phyloP scores from a whole-genome alignment of 192 early-diverging fungal species.

The Coemansia furcata region DNA sequence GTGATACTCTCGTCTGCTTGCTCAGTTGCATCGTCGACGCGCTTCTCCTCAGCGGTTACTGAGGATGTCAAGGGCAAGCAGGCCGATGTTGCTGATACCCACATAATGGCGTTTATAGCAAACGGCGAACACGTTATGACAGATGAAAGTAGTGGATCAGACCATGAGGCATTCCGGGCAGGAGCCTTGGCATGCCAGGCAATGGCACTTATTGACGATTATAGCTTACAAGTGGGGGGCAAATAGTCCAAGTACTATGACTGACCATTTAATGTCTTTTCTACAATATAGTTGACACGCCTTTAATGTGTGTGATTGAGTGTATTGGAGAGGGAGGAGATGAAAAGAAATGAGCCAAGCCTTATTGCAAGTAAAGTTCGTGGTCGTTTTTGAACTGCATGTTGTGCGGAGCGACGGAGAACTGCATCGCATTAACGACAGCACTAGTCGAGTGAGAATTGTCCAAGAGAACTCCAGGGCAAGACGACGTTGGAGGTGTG shows the following conservation, averaged over 20 bases:
- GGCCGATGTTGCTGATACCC: background rate
- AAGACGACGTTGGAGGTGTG: slow-evolving; percentile 35
- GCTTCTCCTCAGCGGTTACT: background rate
- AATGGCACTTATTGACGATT: background rate
- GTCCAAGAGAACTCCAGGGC: slow-evolving; percentile 20
- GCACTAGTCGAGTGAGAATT: slow-evolving; percentile 9
- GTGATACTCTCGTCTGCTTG: background rate
- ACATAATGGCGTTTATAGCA: background rate
- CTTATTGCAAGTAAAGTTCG: slow-evolving; percentile 42
- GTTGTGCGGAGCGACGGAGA: slow-evolving; percentile 43
- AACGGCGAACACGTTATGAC: background rate
- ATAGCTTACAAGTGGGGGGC: background rate
- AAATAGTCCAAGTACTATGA: background rate
- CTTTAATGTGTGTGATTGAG: background rate
- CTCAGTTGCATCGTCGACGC: slow-evolving; percentile 5
- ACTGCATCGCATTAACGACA: slow-evolving; percentile 27
- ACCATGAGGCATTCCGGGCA: background rate
- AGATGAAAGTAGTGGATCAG: background rate
- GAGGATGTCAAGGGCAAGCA: background rate
- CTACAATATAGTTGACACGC: background rate
- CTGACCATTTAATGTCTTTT: background rate
- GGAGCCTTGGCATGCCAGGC: background rate
- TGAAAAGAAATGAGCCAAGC: background rate
- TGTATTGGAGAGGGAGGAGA: background rate
- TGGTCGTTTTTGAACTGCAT: slow-evolving; percentile 46